phyloP scores from a whole-genome alignment of 1,284 basidiomycete genomes.

The Heterobasidion annosum region DNA sequence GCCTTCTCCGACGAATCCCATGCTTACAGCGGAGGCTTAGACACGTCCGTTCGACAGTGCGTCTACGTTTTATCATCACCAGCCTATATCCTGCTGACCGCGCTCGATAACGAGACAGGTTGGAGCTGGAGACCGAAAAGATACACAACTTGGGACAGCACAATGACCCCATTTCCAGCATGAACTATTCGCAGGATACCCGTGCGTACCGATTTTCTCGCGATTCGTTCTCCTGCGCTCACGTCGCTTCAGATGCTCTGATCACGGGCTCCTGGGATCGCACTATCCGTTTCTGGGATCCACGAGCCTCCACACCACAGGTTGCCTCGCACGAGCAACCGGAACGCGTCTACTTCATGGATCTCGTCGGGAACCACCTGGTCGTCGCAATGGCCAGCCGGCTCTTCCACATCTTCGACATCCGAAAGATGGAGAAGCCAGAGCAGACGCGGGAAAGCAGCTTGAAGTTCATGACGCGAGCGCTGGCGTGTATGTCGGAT shows the following conservation, averaged over 20 bases:
- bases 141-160: conserved; percentile 60
- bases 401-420: conserved; percentile 81
- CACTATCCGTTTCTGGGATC: conserved; percentile 83
- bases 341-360: conserved; percentile 80
- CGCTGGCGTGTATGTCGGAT: conserved; percentile 85
- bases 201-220: conserved; percentile 29
- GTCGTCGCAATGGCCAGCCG: conserved; percentile 90
- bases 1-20: conserved; percentile 55
- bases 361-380: conserved; percentile 62
- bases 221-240: background rate
- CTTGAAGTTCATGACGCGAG: conserved; percentile 91
- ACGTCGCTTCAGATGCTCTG: conserved; percentile 42
- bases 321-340: conserved; percentile 64
- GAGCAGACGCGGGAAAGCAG: conserved; percentile 84
- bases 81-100: conserved; percentile 1
- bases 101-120: conserved; percentile 24
- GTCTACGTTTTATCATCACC: conserved; percentile 15
- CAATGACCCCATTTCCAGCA: conserved; percentile 52
- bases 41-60: conserved; percentile 66
- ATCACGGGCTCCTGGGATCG: conserved; percentile 90
- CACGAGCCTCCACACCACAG: conserved; percentile 48
- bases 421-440: conserved; percentile 65
- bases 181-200: conserved; percentile 44
- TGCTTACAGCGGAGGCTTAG: conserved; percentile 69
- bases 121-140: conserved; percentile 57